Evolutionary conservation across 2,329 filamentous ascomycete species (phyloP), one percentile per base, ranked within the genome.

Genomic region (Botryosphaeria agaves): DNA sequence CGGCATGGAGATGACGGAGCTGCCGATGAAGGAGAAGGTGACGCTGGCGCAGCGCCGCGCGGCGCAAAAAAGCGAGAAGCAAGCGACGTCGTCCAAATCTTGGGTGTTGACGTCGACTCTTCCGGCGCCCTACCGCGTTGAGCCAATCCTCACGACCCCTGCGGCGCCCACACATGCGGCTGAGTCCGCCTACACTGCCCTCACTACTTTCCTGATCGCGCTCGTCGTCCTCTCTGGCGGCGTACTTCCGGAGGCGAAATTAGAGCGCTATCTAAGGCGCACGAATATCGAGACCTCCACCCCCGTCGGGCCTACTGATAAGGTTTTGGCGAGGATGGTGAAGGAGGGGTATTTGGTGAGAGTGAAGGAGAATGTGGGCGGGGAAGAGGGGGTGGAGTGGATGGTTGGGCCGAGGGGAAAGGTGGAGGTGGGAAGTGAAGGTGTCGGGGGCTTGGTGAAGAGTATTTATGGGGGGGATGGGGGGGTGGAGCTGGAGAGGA

Each of bases 1-100:
- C 54, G 89, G 89, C n/a, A 93, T 95, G 84, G 69, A 85, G 49
- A 69, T 98, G 64, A 64, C 72, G 3, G 85, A 94, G 54, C 62
- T 95, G 29, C 84, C 89, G 0, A 62, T 68, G 1, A 70, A 69
- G 44, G 87, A 94, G 45, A 91, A 84, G 52, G 66, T 80, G 29
- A 83, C 83, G 0, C 55, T 93, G 19, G 73, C 72, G 35, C 80
- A 92, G 47, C 71, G 82, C 42, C 75, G 79, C 62, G 68, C 66
- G 21, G 66, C 65, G n/a, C 62, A 71, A 33, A 65, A 62, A 11
- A 68, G 67, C 20, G 57, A 56, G 15, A 52, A 57, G 11, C 49
- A 63, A 8, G 61, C 54, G 16, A 57, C 57, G 15, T 47, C 64
- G 11, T 75, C 72, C 8, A 75, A 79, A 42, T 62, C 73, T 24